Base-by-base conservation (phyloP, 768 basidiomycete species). In the Lentinula sp. region DNA sequence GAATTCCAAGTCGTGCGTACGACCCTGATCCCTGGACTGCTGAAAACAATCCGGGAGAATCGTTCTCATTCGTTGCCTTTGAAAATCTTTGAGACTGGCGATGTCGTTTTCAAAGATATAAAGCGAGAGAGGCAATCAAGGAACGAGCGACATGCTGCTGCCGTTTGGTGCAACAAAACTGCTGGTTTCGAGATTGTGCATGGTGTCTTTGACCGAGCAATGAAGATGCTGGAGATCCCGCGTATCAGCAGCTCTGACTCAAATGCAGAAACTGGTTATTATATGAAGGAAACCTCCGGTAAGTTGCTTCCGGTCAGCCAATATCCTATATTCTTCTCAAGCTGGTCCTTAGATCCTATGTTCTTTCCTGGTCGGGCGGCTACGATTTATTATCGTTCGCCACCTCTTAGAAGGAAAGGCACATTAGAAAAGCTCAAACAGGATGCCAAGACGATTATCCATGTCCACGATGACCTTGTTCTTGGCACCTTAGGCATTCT, bases 1-100 rank as follows among this genome's bases (percentile, higher is more conserved):
- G 97, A 98, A 73, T 98, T 97, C 76, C 97, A 99, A 76, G 90
- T 98, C 61, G 94, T 98, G 48, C 91, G 97, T 64, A 98, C 97
- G 1, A 93, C 95, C 32, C 86, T 99, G 58, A 78, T 99, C 6
- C 95, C 96, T 13, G 97, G 97, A 55, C 85, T 99, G 49, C 85
- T 99, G 67, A 99, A 99, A 77, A 97, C 95, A 16, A 80, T 97
- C 49, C 89, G 97, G 66, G 97, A 99, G 77, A 99, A 99, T 77
- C 87, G 91, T 56, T 92, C 92, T 64, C 93, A 97, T 65, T 72
- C 96, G 0, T 80, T 99, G 13, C 97, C 97, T 3, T 85, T 98
- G 72, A 90, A 87, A 63, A 84, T 98, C 61, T 99, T 98, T 71
- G 97, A 99, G 74, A 83, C 91, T 2, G 88, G 93, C 6, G 97